A percentile compares a stretch with the other conserved stretches of the same genome.
Evolutionary conservation across 345 rosid genomes (phyloP).

Genomic region (Syzygium oleosum): DNA sequence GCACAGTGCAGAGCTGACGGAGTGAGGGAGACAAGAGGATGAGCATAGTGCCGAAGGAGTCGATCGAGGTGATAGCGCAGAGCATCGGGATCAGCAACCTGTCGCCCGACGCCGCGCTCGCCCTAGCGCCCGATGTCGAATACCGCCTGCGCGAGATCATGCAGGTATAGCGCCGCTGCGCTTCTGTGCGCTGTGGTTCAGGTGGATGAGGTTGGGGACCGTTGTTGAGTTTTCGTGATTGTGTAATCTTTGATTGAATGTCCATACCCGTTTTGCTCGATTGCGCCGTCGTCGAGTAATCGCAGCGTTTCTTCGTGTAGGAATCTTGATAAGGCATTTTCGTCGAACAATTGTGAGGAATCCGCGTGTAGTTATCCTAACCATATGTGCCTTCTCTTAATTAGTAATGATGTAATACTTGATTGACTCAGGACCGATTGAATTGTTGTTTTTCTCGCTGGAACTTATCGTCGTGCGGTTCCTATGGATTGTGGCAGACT

Average conservation of each 20-base stretch:
- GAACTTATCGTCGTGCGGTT: neutral
- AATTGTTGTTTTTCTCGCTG: neutral
- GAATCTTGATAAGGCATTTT: neutral
- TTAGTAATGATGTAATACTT: neutral
- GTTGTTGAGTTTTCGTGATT: neutral
- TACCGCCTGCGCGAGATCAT: slow-evolving; percentile 89
- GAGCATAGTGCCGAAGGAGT: slow-evolving; percentile 89
- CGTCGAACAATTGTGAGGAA: neutral
- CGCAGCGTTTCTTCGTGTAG: neutral
- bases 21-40: slow-evolving; percentile 14
- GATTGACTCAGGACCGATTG: neutral
- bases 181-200: neutral
- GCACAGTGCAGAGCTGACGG: neutral
- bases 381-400: neutral
- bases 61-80: slow-evolving; percentile 83
- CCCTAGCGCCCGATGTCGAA: slow-evolving; percentile 93
- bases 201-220: neutral
- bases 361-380: neutral
- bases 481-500: neutral
- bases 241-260: neutral
- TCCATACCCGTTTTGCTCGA: neutral
- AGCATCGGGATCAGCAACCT: slow-evolving; percentile 68
- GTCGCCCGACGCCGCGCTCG: slow-evolving; percentile 63
- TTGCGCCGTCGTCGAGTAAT: neutral
- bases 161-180: slow-evolving; percentile 37